Base-by-base conservation (phyloP, 352 stramenopile species). In the Globisporangium carolinianum region DNA sequence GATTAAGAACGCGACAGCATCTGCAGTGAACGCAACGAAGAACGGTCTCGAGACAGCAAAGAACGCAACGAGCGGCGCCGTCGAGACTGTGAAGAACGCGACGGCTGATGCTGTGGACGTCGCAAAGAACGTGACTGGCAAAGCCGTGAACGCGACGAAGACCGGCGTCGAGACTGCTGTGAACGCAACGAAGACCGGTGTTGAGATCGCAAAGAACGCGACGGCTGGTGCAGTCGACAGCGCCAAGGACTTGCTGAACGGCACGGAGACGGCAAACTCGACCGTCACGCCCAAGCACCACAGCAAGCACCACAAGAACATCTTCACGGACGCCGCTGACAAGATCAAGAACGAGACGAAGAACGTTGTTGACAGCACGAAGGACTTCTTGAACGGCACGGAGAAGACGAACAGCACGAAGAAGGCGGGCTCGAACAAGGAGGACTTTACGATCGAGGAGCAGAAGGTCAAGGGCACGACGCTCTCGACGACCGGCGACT, bases 401-500 rank as follows among this genome's bases (percentile, higher is more conserved):
- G 32, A 32, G 43, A 37, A 32, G 47, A 15, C 47, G 17, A 51
- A 51, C 8, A 51, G 24, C 47, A 35, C 47, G 18, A 42, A 42
- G 24, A 38, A 54, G 10, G 12, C 36, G 50, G 35, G 14, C 50
- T 32, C 24, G 24, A 32, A 32, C 24, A 32, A 32, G 24, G 39
- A 54, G 50, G 39, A 54, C 50, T 54, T 43, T 5, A 54, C 50
- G 14, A 54, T 45, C n/a, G 37, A 54, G 15, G 57, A 67, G 18
- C 18, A 54, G 24, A 52, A 57, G 41, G 62, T 65, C 46, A 48
- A 58, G 38, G 57, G 51, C 47, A 63, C 50, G 12, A 15, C 55
- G 43, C 50, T 63, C 15, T 48, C 61, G 6, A 18, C 54, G 42
- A 46, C 17, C 8, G 57, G 75, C 55, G 67, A 63, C 45, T 32